These are phyloP conservation scores for Sporothrix curviconia DNA, from an alignment of 2,329 filamentous ascomycete species.

Conservation along the genomic window DNA sequence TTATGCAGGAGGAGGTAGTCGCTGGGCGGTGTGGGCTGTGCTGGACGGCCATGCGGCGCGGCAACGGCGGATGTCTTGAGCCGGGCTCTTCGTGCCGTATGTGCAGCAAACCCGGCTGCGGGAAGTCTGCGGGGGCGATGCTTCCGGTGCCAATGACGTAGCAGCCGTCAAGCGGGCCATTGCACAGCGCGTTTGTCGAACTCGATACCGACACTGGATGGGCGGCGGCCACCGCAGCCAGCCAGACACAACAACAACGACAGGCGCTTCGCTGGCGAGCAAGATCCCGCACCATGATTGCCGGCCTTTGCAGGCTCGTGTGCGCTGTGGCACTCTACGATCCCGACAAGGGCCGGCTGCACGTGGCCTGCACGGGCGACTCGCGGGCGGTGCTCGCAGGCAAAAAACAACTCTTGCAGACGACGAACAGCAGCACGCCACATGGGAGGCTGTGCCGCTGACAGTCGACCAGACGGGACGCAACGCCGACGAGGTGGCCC, in stretches of 20 bases:
- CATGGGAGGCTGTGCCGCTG: constrained; percentile 85
- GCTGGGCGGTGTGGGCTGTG: constrained; percentile 99
- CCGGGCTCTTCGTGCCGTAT: constrained; percentile 82
- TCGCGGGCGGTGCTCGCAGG: constrained; percentile 90
- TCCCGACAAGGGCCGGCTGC: constrained; percentile 72
- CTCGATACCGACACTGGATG: constrained; percentile 82
- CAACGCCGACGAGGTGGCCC: constrained; percentile 74
- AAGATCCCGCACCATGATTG: constrained; percentile 76
- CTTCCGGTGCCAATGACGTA: too few species aligned
- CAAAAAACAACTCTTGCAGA: too few species aligned
- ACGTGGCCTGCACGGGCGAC: constrained; percentile 94
- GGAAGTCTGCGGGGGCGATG: too few species aligned
- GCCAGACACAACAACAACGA: too few species aligned
- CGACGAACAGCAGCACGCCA: constrained; percentile 51
- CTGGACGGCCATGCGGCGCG: constrained; percentile 97
- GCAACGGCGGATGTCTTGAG: constrained; percentile 97
- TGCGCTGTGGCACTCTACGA: constrained; percentile 95
- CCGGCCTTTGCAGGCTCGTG: constrained; percentile 94
- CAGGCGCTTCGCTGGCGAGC: constrained; percentile 60
- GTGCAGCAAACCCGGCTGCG: constrained; percentile 67
- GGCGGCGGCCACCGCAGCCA: too few species aligned
- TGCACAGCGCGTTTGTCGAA: constrained; percentile 79
- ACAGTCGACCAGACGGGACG: constrained; percentile 92
- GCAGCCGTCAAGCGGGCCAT: constrained; percentile 74
- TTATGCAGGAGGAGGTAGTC: constrained; percentile 25